Percentiles rank a stretch among this genome's conserved stretches.
Evolutionary conservation across 1,284 basidiomycete species (phyloP).

Genomic region (Pyrrhoderma lamaoense): DNA sequence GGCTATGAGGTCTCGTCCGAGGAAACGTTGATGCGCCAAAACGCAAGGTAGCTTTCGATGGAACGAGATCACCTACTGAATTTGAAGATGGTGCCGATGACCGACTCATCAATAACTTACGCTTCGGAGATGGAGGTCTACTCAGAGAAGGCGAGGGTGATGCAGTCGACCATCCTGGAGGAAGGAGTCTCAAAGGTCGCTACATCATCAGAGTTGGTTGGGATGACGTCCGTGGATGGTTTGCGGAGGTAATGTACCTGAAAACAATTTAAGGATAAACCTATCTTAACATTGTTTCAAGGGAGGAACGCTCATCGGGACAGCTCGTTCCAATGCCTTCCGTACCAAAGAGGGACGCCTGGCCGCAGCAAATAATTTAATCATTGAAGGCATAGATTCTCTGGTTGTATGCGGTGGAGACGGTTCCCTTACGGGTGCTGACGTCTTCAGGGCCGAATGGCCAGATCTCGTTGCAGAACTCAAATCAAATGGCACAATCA

Average conservation of each 20-base stretch:
- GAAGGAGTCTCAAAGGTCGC: constrained; percentile 74
- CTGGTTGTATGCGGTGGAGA: constrained; percentile 97
- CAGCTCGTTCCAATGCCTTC: constrained; percentile 86
- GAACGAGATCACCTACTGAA: constrained; percentile 16
- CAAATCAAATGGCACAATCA: constrained; percentile 61
- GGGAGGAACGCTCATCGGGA: constrained; percentile 96
- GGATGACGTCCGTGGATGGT: constrained; percentile 97
- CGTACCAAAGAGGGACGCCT: constrained; percentile 82
- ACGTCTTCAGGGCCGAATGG: constrained; percentile 93
- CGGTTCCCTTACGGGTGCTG: constrained; percentile 92
- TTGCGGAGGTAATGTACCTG: constrained; percentile 55
- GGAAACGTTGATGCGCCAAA: constrained; percentile 46
- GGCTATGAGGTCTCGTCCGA: constrained; percentile 93
- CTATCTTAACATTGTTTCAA: constrained; percentile 29
- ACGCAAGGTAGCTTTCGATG: constrained; percentile 16
- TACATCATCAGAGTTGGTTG: constrained; percentile 97
- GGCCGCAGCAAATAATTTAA: constrained; percentile 83
- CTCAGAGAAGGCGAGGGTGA: constrained; percentile 91
- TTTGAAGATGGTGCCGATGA: constrained; percentile 27
- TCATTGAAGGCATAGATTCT: constrained; percentile 95
- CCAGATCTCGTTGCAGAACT: constrained; percentile 73
- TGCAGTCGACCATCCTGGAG: constrained; percentile 37
- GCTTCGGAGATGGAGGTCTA: constrained; percentile 88
- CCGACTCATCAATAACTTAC: constrained; percentile 56
- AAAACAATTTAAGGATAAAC: no score